Evolutionary conservation across 2,329 filamentous ascomycete genomes (phyloP).

Genomic region (Paracamarosporium sp.): DNA sequence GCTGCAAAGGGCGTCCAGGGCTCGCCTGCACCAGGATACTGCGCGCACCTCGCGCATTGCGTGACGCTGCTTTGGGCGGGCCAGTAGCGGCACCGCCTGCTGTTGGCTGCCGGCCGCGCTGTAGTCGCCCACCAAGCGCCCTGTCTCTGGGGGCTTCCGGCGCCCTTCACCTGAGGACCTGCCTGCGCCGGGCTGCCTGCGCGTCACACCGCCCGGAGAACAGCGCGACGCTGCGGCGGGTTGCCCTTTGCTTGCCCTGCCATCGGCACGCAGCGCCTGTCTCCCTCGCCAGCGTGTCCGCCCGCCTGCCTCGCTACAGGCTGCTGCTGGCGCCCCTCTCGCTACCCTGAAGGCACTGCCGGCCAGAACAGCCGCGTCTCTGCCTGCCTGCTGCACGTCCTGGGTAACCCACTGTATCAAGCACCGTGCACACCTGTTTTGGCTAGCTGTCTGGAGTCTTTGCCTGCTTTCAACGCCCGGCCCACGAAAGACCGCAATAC

Average conservation of each 20-base stretch:
- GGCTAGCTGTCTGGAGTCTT: no score
- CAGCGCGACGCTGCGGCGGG: not conserved
- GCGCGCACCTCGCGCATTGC: not conserved
- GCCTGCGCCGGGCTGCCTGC: not conserved
- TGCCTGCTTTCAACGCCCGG: no score
- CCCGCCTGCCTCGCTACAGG: not conserved
- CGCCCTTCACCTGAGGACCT: not conserved
- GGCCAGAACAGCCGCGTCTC: no score
- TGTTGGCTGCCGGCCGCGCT: not conserved
- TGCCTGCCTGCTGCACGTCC: not conserved
- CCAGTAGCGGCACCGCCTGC: not conserved
- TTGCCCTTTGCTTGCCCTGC: not conserved
- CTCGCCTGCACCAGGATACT: not conserved
- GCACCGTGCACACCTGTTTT: not conserved
- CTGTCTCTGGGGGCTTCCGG: not conserved
- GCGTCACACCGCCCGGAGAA: not conserved
- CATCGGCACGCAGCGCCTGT: constrained; percentile 11
- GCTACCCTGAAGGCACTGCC: not conserved
- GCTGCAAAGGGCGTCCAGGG: no score
- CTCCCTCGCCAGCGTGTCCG: not conserved
- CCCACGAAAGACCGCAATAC: no score
- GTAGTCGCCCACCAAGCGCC: not conserved
- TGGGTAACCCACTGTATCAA: not conserved
- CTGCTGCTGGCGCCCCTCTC: not conserved
- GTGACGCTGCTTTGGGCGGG: not conserved